phyloP scores from a whole-genome alignment of 1,139 yeast species.

The Yamadazyma diddensiae region DNA sequence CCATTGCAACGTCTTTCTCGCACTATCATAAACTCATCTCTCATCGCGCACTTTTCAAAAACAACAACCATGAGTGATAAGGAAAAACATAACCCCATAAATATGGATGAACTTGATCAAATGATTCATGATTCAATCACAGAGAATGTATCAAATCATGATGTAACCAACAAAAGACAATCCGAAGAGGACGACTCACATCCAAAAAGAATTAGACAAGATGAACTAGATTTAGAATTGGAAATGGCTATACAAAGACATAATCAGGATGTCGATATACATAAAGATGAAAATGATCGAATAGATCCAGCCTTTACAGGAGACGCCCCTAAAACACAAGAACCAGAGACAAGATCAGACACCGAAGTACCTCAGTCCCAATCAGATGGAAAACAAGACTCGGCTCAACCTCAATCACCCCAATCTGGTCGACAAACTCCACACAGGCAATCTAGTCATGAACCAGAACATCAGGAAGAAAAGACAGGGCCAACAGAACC shows the following conservation, averaged over 20 bases:
- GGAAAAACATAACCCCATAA: conserved; percentile 9
- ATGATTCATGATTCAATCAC: conserved; percentile 12
- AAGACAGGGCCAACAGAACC: too few species aligned
- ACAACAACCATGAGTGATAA: conserved; percentile 8
- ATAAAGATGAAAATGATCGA: too few species aligned
- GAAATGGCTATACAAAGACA: conserved; percentile 12
- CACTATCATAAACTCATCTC: conserved; percentile 2
- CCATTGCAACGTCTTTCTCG: too few species aligned
- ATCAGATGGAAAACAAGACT: too few species aligned
- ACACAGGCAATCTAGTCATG: too few species aligned
- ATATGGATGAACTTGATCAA: conserved; percentile 13
- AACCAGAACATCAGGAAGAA: too few species aligned
- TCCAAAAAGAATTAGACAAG: conserved; percentile 1
- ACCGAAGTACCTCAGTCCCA: too few species aligned
- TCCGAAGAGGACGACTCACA: conserved; percentile 1
- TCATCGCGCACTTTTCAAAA: conserved; percentile 3
- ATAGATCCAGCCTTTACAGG: too few species aligned
- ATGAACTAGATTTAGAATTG: conserved; percentile 11
- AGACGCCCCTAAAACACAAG: too few species aligned
- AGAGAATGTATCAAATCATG: conserved; percentile 1
- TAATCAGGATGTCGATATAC: conserved; percentile 1
- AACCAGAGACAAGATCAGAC: too few species aligned
- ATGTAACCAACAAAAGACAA: conserved; percentile 1
- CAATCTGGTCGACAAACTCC: too few species aligned
- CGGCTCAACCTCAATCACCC: too few species aligned